A percentile compares a stretch with the other conserved stretches of the same genome.
phyloP scores from a whole-genome alignment of 2,329 filamentous ascomycete genomes.

The Epicoccum nigrum region DNA sequence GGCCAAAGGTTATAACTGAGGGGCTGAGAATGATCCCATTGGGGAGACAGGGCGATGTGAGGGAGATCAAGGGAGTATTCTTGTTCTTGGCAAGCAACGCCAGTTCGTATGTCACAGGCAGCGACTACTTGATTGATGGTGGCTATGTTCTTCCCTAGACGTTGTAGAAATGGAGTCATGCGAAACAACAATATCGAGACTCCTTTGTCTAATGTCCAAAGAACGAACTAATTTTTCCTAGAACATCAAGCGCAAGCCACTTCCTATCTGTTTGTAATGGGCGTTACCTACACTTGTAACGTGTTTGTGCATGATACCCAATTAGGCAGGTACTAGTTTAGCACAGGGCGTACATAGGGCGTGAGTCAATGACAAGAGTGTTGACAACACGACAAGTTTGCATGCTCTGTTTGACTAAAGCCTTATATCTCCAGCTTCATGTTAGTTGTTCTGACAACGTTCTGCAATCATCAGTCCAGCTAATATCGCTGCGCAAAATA shows the following conservation, averaged over 20 bases:
- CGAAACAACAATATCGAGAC: no score
- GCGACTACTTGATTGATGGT: conserved; percentile 76
- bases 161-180: not conserved
- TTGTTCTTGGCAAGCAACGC: conserved; percentile 83
- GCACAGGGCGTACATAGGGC: not conserved
- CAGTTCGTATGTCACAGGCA: conserved; percentile 73
- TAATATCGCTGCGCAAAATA: no score
- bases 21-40: conserved; percentile 76
- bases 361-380: conserved; percentile 11
- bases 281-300: no score
- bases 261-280: no score
- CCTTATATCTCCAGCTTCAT: no score
- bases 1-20: conserved; percentile 66
- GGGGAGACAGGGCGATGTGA: conserved; percentile 72
- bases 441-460: no score
- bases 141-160: conserved; percentile 63
- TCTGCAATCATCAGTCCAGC: no score
- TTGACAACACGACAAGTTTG: no score
- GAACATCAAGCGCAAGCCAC: no score
- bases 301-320: not conserved
- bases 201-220: no score
- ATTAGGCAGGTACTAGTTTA: conserved; percentile 8
- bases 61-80: conserved; percentile 81
- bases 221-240: no score
- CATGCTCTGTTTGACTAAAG: no score